Percentiles rank a stretch among this genome's conserved stretches.
These are phyloP conservation scores for Zopfia rhizophila DNA, from an alignment of 2,329 filamentous ascomycete genomes.

Conservation along the genomic window DNA sequence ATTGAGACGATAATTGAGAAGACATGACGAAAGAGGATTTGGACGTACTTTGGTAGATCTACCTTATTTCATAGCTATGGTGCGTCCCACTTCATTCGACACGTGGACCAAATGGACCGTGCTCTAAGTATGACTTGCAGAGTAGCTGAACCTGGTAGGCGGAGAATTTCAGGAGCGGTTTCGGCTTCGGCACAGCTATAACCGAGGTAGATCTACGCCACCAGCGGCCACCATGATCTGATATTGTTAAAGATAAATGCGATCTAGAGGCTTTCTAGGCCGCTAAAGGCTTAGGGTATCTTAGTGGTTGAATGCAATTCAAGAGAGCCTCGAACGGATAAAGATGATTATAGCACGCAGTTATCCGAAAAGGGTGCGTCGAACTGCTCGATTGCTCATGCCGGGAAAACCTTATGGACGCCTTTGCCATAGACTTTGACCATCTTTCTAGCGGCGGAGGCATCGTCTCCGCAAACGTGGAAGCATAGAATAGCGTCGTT, in stretches of 20 bases:
- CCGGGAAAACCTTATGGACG: not conserved
- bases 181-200: too few relatives aligned
- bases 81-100: slow-evolving; percentile 15
- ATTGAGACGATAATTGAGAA: not conserved
- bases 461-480: slow-evolving; percentile 5
- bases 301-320: slow-evolving; percentile 14
- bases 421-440: slow-evolving; percentile 3
- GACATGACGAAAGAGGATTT: slow-evolving; percentile 11
- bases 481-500: slow-evolving; percentile 4
- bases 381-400: slow-evolving; percentile 11
- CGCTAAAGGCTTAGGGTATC: too few relatives aligned
- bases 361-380: too few relatives aligned
- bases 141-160: too few relatives aligned
- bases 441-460: slow-evolving; percentile 12
- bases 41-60: slow-evolving; percentile 8
- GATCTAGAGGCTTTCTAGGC: too few relatives aligned
- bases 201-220: too few relatives aligned
- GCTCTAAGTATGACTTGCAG: too few relatives aligned
- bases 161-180: too few relatives aligned
- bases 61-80: slow-evolving; percentile 14
- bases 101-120: too few relatives aligned
- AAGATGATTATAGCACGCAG: too few relatives aligned
- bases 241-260: too few relatives aligned
- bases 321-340: slow-evolving; percentile 9
- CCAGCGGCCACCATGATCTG: too few relatives aligned